Conservation (phyloP, 192 early-diverging fungal genomes). For the Entomortierella lignicola region DNA sequence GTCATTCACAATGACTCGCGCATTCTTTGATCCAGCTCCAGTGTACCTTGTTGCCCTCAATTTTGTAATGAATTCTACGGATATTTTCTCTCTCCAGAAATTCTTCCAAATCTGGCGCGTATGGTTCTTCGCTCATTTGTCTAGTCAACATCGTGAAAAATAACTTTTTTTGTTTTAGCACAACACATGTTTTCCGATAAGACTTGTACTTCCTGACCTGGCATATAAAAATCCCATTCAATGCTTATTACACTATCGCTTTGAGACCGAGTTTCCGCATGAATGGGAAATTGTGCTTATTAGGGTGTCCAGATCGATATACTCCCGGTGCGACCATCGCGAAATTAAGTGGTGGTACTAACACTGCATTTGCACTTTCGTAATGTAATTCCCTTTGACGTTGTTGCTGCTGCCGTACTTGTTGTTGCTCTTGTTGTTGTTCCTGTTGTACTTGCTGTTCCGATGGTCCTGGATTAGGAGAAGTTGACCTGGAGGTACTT, state of each 20-base stretch:
- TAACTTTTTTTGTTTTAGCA: no score
- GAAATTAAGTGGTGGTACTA: slow-evolving; percentile 96
- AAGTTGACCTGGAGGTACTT: slow-evolving; percentile 8
- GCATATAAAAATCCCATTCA: no score
- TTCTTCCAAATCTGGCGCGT: slow-evolving; percentile 74
- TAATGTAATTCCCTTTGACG: slow-evolving; percentile 46
- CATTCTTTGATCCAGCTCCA: not conserved
- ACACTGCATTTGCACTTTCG: slow-evolving; percentile 57
- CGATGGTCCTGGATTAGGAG: not conserved
- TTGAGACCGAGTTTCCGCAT: slow-evolving; percentile 85
- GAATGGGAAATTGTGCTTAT: slow-evolving; percentile 91
- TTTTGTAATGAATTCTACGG: slow-evolving; percentile 80
- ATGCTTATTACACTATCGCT: slow-evolving; percentile 92
- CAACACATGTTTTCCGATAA: no score
- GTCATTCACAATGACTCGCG: no score
- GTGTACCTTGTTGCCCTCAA: slow-evolving; percentile 88
- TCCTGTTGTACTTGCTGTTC: not conserved
- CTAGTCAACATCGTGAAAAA: slow-evolving; percentile 25
- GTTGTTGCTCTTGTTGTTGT: slow-evolving; percentile 14
- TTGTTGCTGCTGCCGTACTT: slow-evolving; percentile 27
- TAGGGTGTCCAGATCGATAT: slow-evolving; percentile 95
- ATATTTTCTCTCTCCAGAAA: slow-evolving; percentile 83
- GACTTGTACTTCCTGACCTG: no score
- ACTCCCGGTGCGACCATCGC: slow-evolving; percentile 93
- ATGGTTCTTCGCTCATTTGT: slow-evolving; percentile 72